Percentiles rank a stretch among this genome's conserved stretches.
Evolutionary conservation across 2,329 filamentous ascomycete species (phyloP).

Genomic region (Trichoderma sp.): DNA sequence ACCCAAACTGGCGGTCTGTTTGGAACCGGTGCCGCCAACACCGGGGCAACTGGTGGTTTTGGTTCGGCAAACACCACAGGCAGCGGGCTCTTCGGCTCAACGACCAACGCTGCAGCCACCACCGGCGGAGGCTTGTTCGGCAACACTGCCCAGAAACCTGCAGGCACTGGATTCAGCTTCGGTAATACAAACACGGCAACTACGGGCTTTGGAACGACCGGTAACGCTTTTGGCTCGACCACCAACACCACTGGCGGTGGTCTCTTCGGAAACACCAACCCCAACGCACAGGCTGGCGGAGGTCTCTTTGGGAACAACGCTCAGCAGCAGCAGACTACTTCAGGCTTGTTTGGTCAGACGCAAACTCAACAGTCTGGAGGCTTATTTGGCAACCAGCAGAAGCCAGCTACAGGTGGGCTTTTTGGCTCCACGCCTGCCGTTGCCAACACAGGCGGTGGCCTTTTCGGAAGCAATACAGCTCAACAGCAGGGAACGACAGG

Average conservation of each 20-base stretch:
- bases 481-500: constrained; percentile 41
- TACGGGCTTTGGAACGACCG: constrained; percentile 27
- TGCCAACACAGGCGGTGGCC: constrained; percentile 38
- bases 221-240: constrained; percentile 38
- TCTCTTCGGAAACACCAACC: constrained; percentile 39
- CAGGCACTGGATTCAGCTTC: constrained; percentile 39
- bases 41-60: constrained; percentile 37
- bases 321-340: constrained; percentile 31
- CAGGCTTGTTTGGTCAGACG: constrained; percentile 37
- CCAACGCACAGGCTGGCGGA: constrained; percentile 28
- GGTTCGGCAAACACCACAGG: constrained; percentile 32
- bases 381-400: constrained; percentile 47
- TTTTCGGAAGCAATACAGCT: constrained; percentile 44
- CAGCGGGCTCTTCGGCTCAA: constrained; percentile 32
- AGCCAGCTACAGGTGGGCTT: constrained; percentile 34
- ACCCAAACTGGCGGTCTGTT: constrained; percentile 40
- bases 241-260: constrained; percentile 28
- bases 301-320: constrained; percentile 43
- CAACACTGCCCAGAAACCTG: constrained; percentile 36
- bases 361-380: constrained; percentile 35
- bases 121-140: constrained; percentile 43
- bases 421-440: constrained; percentile 33
- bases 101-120: constrained; percentile 27
- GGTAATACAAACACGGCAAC: constrained; percentile 36
- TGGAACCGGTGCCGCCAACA: constrained; percentile 28